Evolutionary conservation across 1,139 yeast species (phyloP), one percentile per base, ranked within the genome.

Genomic region (Meyerozyma athensensis): DNA sequence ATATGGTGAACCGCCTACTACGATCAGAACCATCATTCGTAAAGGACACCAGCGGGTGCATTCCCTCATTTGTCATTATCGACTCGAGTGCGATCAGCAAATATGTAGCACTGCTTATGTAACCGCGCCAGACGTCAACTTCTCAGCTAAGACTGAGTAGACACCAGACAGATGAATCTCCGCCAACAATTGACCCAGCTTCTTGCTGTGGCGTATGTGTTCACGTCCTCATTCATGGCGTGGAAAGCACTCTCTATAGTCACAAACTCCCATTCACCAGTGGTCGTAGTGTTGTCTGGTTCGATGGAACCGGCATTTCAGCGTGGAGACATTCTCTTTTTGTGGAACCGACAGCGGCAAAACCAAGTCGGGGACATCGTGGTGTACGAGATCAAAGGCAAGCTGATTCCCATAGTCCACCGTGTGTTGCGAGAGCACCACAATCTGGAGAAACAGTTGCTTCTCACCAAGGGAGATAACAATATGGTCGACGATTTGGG

Each of bases 261-360:
- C 2, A 73, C 96, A 19, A 81, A 87, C 61, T 81, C 96, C 1
- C 84, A 86, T 45, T 86, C 97, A 2, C 99, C 99, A 13, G 80
- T 92, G 30, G 98, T 94, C 28, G 98, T 92, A 26, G 99, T 92
- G 9, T 75, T 92, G 35, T 87, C 97, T 2, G 99, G 98, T 5
- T 92, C 97, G 1, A 92, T 92, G 99, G 98, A 94, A 58, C 99
- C 99, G 1, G 98, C 98, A 0, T 94, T 94, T 72, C 97, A 92
- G 61, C 78, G 98, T 61, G 99, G 99, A 36, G 99, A 92, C 56
- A 82, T 94, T 30, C 67, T 92, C 43, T 82, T 92, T 54, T 69
- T 92, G 41, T 89, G 96, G 96, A 92, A 92, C 61, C 72, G 97
- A 46, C 81, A 84, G 42, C 52, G 63, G 16, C 62, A 61, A 30